Base-by-base conservation (phyloP, 2,329 filamentous ascomycete species). In the Aspergillus ochraceus region DNA sequence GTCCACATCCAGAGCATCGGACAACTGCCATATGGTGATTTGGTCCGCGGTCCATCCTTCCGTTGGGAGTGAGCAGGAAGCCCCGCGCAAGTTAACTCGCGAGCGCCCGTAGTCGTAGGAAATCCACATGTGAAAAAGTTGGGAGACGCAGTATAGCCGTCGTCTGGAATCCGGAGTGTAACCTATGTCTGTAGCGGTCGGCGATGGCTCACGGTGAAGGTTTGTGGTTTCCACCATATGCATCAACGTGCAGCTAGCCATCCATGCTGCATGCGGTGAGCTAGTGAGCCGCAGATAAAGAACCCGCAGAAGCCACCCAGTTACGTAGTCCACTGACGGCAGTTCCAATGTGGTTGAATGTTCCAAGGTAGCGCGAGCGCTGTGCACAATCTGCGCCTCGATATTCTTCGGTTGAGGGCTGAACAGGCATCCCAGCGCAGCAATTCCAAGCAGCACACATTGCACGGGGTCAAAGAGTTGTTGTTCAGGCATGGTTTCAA, bases 221-320 rank as follows among this genome's bases (percentile, higher is more conserved):
- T 71, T 71, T 11, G 81, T 80, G 2, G 84, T 83, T 66, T 87
- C 85, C 1, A 84, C 75, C 53, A 86, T 76, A 64, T 87, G 85
- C 82, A 87, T 84, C 22, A 84, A 69, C 1, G 79, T 81, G 60
- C 81, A 85, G 62, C 81, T 85, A 0, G 84, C 83, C 73, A 86
- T 83, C 84, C 74, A 76, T 2, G 82, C 77, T 1, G 78, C 77
- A 59, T 86, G 81, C 1, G 83, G 83, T 2, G 81, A 79, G 2
- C 79, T 81, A 0, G 83, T 83, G 50, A 83, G 77, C 9, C 85
- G 77, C 8, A 87, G 71, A 59, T 86, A 86, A 0, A 82, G 73
- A 0, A 80, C 78, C 4, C 84, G 80, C 4, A 87, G 77, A 0
- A 84, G 68, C 84, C 84, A 86, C n/a, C 70, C 74, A 6, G 70